Conservation (phyloP, 129 eudicot genomes). For the Lactuca saligna region DNA sequence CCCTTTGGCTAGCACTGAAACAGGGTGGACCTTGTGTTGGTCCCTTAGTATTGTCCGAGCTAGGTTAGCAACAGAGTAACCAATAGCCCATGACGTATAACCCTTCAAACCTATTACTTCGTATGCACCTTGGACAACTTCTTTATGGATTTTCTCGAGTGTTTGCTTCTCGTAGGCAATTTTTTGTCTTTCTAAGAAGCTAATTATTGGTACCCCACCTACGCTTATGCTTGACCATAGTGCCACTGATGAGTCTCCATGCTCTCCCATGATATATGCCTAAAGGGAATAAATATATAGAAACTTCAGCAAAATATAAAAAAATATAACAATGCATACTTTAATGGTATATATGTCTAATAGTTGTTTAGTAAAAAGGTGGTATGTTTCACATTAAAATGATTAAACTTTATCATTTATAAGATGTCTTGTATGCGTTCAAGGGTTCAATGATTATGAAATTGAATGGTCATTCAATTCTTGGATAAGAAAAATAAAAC, state of each 20-base stretch:
- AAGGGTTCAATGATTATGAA: too few relatives aligned
- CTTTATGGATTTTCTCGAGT: constrained; percentile 65
- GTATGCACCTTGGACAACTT: constrained; percentile 77
- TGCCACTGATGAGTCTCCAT: constrained; percentile 94
- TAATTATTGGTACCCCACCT: constrained; percentile 84
- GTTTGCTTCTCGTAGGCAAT: constrained; percentile 23
- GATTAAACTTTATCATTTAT: too few relatives aligned
- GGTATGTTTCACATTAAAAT: too few relatives aligned
- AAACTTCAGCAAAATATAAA: too few relatives aligned
- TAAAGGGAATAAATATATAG: not conserved
- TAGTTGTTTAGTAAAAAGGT: too few relatives aligned
- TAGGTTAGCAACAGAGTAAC: constrained; percentile 82
- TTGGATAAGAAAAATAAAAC: too few relatives aligned
- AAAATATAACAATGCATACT: too few relatives aligned
- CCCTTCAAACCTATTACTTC: constrained; percentile 85
- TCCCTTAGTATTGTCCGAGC: constrained; percentile 73
- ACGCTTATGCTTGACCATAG: constrained; percentile 95
- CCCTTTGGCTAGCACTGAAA: constrained; percentile 79
- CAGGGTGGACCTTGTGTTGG: constrained; percentile 83
- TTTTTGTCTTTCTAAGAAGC: constrained; percentile 65
- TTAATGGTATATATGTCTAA: too few relatives aligned
- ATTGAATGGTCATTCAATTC: too few relatives aligned
- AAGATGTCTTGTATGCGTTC: too few relatives aligned
- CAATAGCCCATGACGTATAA: constrained; percentile 97
- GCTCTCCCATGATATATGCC: constrained; percentile 95